These are phyloP conservation scores for Melanopsichium pennsylvanicum DNA, from an alignment of 1,284 basidiomycete genomes.

Conservation along the genomic window DNA sequence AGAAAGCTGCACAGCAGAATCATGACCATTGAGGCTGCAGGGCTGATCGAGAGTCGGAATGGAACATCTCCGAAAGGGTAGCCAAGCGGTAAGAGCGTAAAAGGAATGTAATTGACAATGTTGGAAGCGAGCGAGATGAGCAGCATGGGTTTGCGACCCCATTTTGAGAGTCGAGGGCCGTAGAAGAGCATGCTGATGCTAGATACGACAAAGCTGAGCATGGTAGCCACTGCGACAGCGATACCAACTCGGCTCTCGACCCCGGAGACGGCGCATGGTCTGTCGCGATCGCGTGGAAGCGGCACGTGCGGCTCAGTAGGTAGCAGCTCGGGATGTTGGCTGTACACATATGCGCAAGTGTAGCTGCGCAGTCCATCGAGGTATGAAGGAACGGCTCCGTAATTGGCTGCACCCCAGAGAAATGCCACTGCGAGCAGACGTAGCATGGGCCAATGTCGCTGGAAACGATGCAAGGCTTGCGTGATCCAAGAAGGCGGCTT, in stretches of 20 bases:
- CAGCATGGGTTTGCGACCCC: conserved; percentile 44
- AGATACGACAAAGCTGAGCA: conserved; percentile 39
- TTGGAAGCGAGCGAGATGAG: conserved; percentile 33
- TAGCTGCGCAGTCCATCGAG: conserved; percentile 34
- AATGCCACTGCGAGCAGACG: conserved; percentile 27
- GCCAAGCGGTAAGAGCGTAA: conserved; percentile 31
- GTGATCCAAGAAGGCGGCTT: background rate
- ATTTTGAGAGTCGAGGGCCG: conserved; percentile 31
- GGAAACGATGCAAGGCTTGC: background rate
- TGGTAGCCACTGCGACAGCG: conserved; percentile 32
- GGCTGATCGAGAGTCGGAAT: conserved; percentile 23
- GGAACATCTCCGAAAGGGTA: conserved; percentile 40
- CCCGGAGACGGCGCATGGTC: conserved; percentile 40
- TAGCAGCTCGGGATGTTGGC: conserved; percentile 23
- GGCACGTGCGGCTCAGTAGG: conserved; percentile 20
- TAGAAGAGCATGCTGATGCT: conserved; percentile 47
- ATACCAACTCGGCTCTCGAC: conserved; percentile 42
- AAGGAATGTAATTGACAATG: conserved; percentile 41
- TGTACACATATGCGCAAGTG: conserved; percentile 37
- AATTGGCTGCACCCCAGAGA: conserved; percentile 31
- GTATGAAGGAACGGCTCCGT: conserved; percentile 31
- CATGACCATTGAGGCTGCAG: conserved; percentile 25
- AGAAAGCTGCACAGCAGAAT: conserved; percentile 33
- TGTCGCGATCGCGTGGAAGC: conserved; percentile 30
- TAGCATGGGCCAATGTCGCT: conserved; percentile 27